phyloP scores from a whole-genome alignment of 2,329 filamentous ascomycete species.

The Juglanconis juglandina region DNA sequence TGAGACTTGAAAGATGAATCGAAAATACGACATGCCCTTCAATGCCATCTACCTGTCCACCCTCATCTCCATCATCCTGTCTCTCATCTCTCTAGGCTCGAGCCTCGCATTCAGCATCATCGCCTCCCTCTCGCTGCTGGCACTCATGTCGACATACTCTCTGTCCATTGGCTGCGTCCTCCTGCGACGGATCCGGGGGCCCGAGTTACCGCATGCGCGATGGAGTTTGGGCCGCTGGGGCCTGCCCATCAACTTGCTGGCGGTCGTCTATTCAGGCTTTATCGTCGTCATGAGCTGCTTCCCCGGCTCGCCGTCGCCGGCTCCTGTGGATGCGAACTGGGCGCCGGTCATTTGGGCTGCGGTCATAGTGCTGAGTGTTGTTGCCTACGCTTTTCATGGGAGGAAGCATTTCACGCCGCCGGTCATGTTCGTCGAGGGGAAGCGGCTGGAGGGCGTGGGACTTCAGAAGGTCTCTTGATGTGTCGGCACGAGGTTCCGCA shows the following conservation, averaged over 20 bases:
- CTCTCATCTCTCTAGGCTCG: constrained; percentile 33
- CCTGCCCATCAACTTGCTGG: constrained; percentile 34
- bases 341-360: constrained; percentile 13
- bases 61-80: constrained; percentile 27
- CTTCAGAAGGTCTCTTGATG: constrained; percentile 7
- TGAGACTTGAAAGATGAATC: constrained; percentile 1
- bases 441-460: neutral
- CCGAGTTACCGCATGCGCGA: constrained; percentile 31
- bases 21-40: constrained; percentile 27
- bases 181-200: constrained; percentile 30
- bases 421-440: constrained; percentile 12
- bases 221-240: constrained; percentile 38
- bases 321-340: constrained; percentile 12
- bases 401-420: constrained; percentile 11
- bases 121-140: constrained; percentile 30
- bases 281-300: constrained; percentile 20
- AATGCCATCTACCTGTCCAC: constrained; percentile 30
- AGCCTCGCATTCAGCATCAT: constrained; percentile 32
- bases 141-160: constrained; percentile 31
- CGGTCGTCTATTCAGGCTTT: constrained; percentile 21
- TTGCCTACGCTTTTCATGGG: constrained; percentile 12
- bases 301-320: neutral
- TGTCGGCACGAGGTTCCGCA: no score
- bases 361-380: constrained; percentile 11
- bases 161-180: constrained; percentile 31